These are phyloP conservation scores for Simmondsia chinensis DNA, from an alignment of 148 eudicot species.

Conservation along the genomic window DNA sequence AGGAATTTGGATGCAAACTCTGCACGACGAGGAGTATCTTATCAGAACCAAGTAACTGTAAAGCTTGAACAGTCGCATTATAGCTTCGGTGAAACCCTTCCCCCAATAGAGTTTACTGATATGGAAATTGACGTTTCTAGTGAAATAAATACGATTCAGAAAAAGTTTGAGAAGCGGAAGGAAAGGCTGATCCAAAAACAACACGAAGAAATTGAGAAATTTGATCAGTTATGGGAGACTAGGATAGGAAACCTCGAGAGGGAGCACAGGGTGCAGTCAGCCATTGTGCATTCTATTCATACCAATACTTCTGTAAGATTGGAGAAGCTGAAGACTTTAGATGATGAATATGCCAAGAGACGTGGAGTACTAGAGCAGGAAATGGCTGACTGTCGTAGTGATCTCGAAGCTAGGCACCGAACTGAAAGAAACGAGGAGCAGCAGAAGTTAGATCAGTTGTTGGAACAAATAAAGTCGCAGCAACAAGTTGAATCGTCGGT, in stretches of 20 bases:
- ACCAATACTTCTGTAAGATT: constrained; percentile 17
- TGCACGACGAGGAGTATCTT: constrained; percentile 1
- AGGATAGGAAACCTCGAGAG: constrained; percentile 25
- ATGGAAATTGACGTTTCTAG: constrained; percentile 8
- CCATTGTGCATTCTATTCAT: constrained; percentile 26
- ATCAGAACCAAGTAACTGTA: constrained; percentile 3
- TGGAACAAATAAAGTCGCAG: constrained; percentile 22
- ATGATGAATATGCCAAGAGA: constrained; percentile 26
- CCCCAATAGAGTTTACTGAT: constrained; percentile 4
- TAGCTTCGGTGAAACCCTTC: constrained; percentile 4
- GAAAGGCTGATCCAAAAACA: constrained; percentile 31
- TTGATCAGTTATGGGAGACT: constrained; percentile 28
- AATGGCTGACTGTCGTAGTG: constrained; percentile 22
- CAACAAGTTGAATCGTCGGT: constrained; percentile 4
- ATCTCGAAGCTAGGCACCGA: constrained; percentile 34
- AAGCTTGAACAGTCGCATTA: constrained; percentile 19
- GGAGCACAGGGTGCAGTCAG: constrained; percentile 22
- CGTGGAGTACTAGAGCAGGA: constrained; percentile 25
- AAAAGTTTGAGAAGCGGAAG: constrained; percentile 25
- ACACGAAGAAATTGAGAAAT: constrained; percentile 27
- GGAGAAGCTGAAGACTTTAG: constrained; percentile 32
- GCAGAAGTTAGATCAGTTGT: constrained; percentile 20
- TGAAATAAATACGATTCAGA: constrained; percentile 16
- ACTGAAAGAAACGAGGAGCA: constrained; percentile 27
- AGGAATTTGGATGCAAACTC: constrained; percentile 10